Base-by-base conservation (phyloP, 208 protist species). In the Leishmania turanica region DNA sequence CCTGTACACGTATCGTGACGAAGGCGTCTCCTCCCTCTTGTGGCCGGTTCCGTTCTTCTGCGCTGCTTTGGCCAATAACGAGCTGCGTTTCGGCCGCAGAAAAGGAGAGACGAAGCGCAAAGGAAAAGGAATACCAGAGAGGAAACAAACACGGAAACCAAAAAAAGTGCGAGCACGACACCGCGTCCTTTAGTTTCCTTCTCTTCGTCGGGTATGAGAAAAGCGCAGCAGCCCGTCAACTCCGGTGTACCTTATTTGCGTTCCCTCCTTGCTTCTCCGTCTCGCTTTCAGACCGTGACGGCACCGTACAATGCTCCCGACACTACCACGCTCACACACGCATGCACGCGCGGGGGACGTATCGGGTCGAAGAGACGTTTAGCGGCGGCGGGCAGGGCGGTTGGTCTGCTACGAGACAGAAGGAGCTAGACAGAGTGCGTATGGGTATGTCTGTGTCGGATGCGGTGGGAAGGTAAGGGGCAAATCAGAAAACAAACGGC, bases 41-140 rank as follows among this genome's bases (percentile, higher is more conserved):
- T 24, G 15, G 62, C 40, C 5, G 62, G 15, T 17, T 68, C 62
- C 31, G 31, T 19, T 68, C 62, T 27, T 13, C 31, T 1, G 62
- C 11, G 62, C 15, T 40, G 31, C 62, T 68, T 68, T 40, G 31
- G 4, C 15, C 31, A 40, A 68, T 34, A 34, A 68, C 9, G 31
- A 68, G 42, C n/a, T 40, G 34, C 53, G 60, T 68, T 42, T 17
- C 31, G 75, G 27, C 45, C 37, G 58, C 54, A 49, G 21, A 79
- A 71, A 45, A 13, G 65, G n/a, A 58, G 27, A 42, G 56, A 40
- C 37, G 47, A 17, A 31, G 21, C 37, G n/a, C 6, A 45, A 53
- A 40, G 42, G 9, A 70, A 31, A 70, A 56, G 51, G 45, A 81
- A 82, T 42, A 64, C 17, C 42, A 79, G 64, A 73, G 31, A 40